These are phyloP conservation scores for Salix arbutifolia DNA, from an alignment of 345 rosid genomes.

Conservation along the genomic window DNA sequence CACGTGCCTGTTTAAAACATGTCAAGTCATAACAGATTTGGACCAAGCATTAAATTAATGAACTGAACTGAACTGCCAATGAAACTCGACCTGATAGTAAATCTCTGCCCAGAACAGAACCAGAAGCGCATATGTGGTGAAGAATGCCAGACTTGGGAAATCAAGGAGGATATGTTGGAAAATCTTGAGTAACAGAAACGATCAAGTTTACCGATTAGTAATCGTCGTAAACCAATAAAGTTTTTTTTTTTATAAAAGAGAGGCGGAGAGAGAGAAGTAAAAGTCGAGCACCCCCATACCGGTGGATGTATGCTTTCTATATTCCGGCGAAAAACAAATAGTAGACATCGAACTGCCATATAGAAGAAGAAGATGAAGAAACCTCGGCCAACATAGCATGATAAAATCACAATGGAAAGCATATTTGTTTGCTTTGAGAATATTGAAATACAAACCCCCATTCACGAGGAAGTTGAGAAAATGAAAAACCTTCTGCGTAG, in stretches of 20 bases:
- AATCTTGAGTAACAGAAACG: slow-evolving; percentile 38
- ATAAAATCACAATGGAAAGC: not conserved
- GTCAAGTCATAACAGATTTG: slow-evolving; percentile 4
- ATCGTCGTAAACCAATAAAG: not conserved
- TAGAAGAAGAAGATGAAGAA: not conserved
- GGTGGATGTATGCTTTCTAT: slow-evolving; percentile 58
- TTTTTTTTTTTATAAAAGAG: not conserved
- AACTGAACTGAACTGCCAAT: not conserved
- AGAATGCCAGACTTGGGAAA: slow-evolving; percentile 84
- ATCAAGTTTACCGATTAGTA: not conserved
- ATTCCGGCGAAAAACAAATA: slow-evolving; percentile 63
- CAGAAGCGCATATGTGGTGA: slow-evolving; percentile 82
- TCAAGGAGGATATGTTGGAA: slow-evolving; percentile 73
- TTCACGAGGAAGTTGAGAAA: slow-evolving; percentile 88
- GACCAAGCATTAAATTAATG: not conserved
- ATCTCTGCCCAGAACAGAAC: slow-evolving; percentile 98
- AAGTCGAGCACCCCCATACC: slow-evolving; percentile 23
- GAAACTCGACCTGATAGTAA: slow-evolving; percentile 65
- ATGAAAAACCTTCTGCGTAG: slow-evolving; percentile 92
- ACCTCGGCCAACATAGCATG: not conserved
- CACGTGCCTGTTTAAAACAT: slow-evolving; percentile 60
- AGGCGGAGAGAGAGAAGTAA: not conserved
- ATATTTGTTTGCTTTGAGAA: not conserved
- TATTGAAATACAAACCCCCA: slow-evolving; percentile 52
- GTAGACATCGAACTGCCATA: slow-evolving; percentile 58